Evolutionary conservation across 2,329 filamentous ascomycete species (phyloP), one percentile per base, ranked within the genome.

Genomic region (Trichoderma arundinaceum): DNA sequence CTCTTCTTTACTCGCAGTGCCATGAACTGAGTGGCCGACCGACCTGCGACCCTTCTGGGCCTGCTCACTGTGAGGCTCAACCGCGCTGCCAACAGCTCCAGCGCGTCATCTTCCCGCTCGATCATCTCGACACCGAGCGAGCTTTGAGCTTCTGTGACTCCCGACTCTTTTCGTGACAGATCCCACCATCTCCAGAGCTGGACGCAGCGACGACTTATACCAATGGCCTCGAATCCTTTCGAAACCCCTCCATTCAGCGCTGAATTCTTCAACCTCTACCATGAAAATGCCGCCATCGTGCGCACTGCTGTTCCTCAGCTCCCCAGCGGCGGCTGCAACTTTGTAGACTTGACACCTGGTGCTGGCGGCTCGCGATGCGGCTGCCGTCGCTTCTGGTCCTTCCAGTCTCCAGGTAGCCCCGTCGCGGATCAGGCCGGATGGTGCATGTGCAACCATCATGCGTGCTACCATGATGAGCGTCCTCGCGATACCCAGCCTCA

Each of bases 381-480:
- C 72, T 88, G 86, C 70, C 85, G 85, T 69, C 84, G 85, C 60
- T 88, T 88, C 76, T 88, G 85, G 84, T 81, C 81, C 71, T 81
- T 81, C 67, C 76, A 76, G 63, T 70, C 74, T 62, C 69, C 73
- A 52, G 76, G 71, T 38, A 73, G 75, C 56, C 72, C 77, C 53
- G 72, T 76, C 48, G 69, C 74, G 62, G 81, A 82, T 61, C 80
- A 86, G 71, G 71, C 78, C 33, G 77, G 78, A 67, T 86, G 81
- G 80, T 88, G 86, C 76, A 87, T 88, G 85, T 88, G 86, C 71
- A 83, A 83, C 60, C 86, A 88, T 70, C 86, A 88, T 74, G 86
- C 86, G 61, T 88, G 86, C 73, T 88, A 81, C 68, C 86, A 88
- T 68, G 85, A 87, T 73, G 80, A 86, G 70, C 75, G 73, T 41